Conservation (phyloP, 1,139 yeast species). For the Lodderomyces oxycetoniae region DNA sequence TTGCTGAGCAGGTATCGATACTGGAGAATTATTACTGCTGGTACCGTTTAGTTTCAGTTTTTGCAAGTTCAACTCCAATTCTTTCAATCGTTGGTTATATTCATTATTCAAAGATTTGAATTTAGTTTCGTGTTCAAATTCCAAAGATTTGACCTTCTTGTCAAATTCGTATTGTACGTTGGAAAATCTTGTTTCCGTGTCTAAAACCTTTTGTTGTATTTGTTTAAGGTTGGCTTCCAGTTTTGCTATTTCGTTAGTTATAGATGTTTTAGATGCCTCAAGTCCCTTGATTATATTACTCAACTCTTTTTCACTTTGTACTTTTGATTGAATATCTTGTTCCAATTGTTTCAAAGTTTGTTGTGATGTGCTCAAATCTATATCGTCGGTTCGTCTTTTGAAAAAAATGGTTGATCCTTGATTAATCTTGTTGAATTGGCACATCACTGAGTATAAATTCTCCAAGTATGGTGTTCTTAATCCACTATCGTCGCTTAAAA, state of each 20-base stretch:
- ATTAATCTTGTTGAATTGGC: slow-evolving; percentile 59
- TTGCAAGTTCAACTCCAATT: slow-evolving; percentile 8
- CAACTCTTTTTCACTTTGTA: slow-evolving; percentile 18
- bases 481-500: slow-evolving; percentile 79
- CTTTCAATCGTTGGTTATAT: slow-evolving; percentile 9
- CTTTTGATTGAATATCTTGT: slow-evolving; percentile 20
- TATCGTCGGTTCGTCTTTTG: slow-evolving; percentile 18
- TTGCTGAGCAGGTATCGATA: slow-evolving; percentile 12
- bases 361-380: slow-evolving; percentile 3
- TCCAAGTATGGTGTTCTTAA: slow-evolving; percentile 88
- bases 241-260: slow-evolving; percentile 19
- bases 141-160: slow-evolving; percentile 8
- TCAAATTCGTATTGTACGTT: slow-evolving; percentile 12
- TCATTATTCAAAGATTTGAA: slow-evolving; percentile 10
- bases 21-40: slow-evolving; percentile 10
- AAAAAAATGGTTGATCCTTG: slow-evolving; percentile 31
- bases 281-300: slow-evolving; percentile 22
- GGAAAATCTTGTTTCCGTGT: slow-evolving; percentile 10
- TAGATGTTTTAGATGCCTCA: slow-evolving; percentile 18
- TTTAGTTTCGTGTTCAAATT: slow-evolving; percentile 12
- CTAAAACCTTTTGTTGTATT: slow-evolving; percentile 10
- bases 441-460: slow-evolving; percentile 73
- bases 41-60: slow-evolving; percentile 5
- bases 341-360: slow-evolving; percentile 9
- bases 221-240: slow-evolving; percentile 9